Conservation (phyloP, 345 rosid species). For the Streptanthus diversifolius region DNA sequence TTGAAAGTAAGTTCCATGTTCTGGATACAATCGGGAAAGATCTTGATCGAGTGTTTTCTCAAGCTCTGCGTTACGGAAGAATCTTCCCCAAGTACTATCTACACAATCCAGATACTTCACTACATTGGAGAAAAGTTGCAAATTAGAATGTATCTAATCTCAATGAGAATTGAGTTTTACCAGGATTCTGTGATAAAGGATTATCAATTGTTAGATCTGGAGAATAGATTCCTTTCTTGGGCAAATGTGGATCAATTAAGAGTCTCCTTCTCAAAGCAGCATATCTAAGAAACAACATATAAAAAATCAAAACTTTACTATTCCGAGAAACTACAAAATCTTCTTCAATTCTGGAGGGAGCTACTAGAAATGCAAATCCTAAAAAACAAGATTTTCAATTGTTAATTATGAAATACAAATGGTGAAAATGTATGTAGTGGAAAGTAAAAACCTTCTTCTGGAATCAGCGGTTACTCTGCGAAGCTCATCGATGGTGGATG, state of each 20-base stretch:
- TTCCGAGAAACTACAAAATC: background rate
- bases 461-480: slow-evolving; percentile 84
- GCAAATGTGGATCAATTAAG: slow-evolving; percentile 71
- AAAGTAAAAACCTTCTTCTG: slow-evolving; percentile 63
- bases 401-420: background rate
- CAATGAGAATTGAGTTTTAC: slow-evolving; percentile 31
- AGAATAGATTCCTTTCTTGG: slow-evolving; percentile 61
- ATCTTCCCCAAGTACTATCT: slow-evolving; percentile 98
- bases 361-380: background rate
- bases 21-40: slow-evolving; percentile 88
- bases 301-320: background rate
- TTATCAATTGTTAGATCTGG: slow-evolving; percentile 73
- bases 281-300: slow-evolving; percentile 43
- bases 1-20: slow-evolving; percentile 92
- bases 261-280: slow-evolving; percentile 79
- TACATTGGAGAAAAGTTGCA: background rate
- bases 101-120: slow-evolving; percentile 27
- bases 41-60: slow-evolving; percentile 96
- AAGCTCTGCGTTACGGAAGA: slow-evolving; percentile 88
- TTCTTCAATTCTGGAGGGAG: background rate
- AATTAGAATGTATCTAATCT: background rate
- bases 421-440: background rate
- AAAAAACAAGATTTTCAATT: background rate
- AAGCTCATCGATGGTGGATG: slow-evolving; percentile 70
- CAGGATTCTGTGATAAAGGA: slow-evolving; percentile 96